Evolutionary conservation across 1,284 basidiomycete species (phyloP), one percentile per base, ranked within the genome.

Genomic region (Trametes pubescens): DNA sequence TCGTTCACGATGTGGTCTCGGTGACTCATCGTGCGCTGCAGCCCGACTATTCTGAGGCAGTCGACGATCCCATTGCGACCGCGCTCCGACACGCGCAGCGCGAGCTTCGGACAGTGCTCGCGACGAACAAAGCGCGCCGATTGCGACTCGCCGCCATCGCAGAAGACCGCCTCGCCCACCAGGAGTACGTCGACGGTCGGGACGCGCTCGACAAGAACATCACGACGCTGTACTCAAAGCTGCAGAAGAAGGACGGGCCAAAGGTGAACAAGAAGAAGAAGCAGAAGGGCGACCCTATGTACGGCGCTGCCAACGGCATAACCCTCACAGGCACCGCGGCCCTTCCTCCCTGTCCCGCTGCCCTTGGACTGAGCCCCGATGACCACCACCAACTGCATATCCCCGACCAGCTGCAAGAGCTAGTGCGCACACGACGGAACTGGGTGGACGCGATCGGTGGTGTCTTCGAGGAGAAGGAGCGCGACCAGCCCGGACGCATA

Each of bases 41-140:
- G 92, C 90, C 91, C 60, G 90, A 95, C 74, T 92, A 87, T 71
- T 81, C 87, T 1, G 83, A 88, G 51, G 87, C 90, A 57, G 91
- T 95, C 48, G 96, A 98, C 73, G 96, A 99, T 76, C 95, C 96
- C 55, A 93, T 99, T 63, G 92, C 95, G 2, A 90, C 92, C 2
- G 92, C 95, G 1, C 85, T 99, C 2, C 91, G 97, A 1, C 89
- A 93, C 64, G 93, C 94, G 34, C 96, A 99, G 76, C 81, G 84
- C n/a, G 87, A 93, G 68, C 83, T 99, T 4, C 86, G 90, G 6
- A 81, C 80, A 7, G 93, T 98, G 59, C 83, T 92, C 1, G 84
- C 88, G 9, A 83, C 88, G 64, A 99, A 99, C 81, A 94, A 94
- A 71, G 85, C 87, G 13, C 91, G 96, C 26, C 93, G 92, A 73